Evolutionary conservation across 176 grass and related monocot genomes (phyloP), one percentile per base, ranked within the genome.

Genomic region (Carex parvula): DNA sequence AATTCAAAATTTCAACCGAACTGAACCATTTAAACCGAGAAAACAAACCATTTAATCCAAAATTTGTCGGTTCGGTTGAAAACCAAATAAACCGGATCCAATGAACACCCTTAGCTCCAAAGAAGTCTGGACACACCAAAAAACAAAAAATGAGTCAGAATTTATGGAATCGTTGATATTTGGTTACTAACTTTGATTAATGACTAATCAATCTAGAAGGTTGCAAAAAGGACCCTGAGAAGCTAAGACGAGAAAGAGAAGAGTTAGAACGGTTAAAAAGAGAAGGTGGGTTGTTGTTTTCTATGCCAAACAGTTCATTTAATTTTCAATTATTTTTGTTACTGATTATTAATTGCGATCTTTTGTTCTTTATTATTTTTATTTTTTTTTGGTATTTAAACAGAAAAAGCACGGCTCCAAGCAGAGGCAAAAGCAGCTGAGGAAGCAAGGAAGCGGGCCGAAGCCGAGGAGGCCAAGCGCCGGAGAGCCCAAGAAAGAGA

Each of bases 401-500:
- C 88, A 99, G 96, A 93, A 83, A 93, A 89, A 91, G 93, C 93
- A 73, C 84, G 93, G 44, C 78, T 99, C 78, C 89, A 99, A 88
- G 93, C 96, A 81, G 96, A 94, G 87, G 96, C 96, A 81, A 99
- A 94, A 88, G 90, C 87, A 63, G 96, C 91, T 56, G 96, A 99
- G 50, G 88, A 91, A 79, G 90, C 85, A 80, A 91, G 91, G 60
- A 95, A 90, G 77, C 89, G 75, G 74, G 93, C 87, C 62, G 93
- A 95, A 88, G 93, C 93, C 86, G 93, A 87, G 71, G 96, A 95
- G 84, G 91, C 93, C 80, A 99, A 89, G 79, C 93, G 88, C 24
- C 92, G 91, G 90, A 85, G 93, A 81, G 91, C 92, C 33, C 83
- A 89, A 62, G 96, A 99, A 89, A 95, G 96, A 88, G 93, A 99